These are phyloP conservation scores for Selaginella tamariscina DNA, from an alignment of 75 land plant genomes.

Conservation along the genomic window DNA sequence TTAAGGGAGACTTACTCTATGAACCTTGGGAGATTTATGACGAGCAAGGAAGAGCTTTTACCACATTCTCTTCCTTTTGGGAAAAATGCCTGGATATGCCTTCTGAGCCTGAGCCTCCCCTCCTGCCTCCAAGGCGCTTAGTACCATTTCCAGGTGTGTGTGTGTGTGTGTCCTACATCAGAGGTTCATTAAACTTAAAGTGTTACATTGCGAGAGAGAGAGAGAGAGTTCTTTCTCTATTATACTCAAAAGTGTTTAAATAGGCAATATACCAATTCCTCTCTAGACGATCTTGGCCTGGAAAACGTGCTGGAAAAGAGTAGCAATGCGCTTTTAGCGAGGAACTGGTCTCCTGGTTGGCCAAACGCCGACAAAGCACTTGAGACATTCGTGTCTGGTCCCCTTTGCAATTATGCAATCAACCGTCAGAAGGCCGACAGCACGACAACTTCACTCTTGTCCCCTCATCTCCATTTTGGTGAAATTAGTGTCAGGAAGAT, in stretches of 20 bases:
- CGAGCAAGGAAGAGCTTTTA: slow-evolving; percentile 53
- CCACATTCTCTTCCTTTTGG: slow-evolving; percentile 58
- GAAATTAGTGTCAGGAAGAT: slow-evolving; percentile 4
- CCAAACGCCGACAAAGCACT: background rate
- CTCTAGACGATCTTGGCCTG: background rate
- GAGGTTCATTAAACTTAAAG: no score
- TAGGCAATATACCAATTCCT: background rate
- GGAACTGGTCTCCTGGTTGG: slow-evolving; percentile 8
- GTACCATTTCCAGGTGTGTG: slow-evolving; percentile 39
- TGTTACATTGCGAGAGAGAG: no score
- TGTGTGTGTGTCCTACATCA: no score
- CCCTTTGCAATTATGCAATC: background rate
- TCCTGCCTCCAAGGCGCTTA: slow-evolving; percentile 43
- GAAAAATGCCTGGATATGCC: slow-evolving; percentile 40
- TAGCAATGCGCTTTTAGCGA: slow-evolving; percentile 9
- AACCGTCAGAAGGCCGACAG: background rate
- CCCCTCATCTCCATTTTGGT: slow-evolving; percentile 6
- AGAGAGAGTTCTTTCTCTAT: background rate
- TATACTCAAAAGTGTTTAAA: background rate
- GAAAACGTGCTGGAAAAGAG: slow-evolving; percentile 7
- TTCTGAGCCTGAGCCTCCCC: slow-evolving; percentile 30
- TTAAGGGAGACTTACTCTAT: slow-evolving; percentile 49
- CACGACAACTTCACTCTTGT: background rate
- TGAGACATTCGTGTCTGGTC: background rate
- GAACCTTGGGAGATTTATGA: slow-evolving; percentile 78